Evolutionary conservation across 73 alveolate species (phyloP), one percentile per base, ranked within the genome.

Genomic region (Blepharisma japonicum): DNA sequence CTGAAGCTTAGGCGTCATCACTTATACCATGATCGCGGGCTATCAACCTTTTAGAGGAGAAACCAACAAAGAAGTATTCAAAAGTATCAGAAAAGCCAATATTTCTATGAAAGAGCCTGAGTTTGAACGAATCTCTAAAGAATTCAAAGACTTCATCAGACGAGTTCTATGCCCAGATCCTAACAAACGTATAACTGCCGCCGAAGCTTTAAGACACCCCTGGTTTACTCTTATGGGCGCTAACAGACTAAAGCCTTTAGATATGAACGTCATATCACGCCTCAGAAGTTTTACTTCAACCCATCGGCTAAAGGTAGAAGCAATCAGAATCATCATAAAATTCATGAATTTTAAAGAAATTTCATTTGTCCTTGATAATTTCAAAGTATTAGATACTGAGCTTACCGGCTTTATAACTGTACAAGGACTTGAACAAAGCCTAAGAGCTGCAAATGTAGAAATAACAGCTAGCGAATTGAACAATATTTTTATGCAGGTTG

Each of bases 1-100:
- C 39, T 86, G 92, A 88, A 79, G 89, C 81, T 82, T 87, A 6
- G 92, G 92, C 7, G 92, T 86, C 2, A 86, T 87, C 67, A 68
- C 79, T 67, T 86, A 86, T 81, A 81, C 77, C 76, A 86, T 86
- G 92, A 55, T 86, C 54, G 79, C 82, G n/a, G 92, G 92, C 7
- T 84, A 51, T 5, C 89, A 79, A 42, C 92, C 92, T 25, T 86
- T 86, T 86, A 71, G 76, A 49, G 92, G 89, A 14, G 79, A 68
- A 45, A 78, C 81, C 68, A 79, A 78, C 27, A 21, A 46, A 71
- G 92, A 86, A 81, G 77, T 71, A 0, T 71, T 71, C 46, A 18
- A 14, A 61, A 61, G 46, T 2, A 61, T 61, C 74, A 14, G 23
- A 61, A 61, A 61, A 20, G 38, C 74, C 39, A 25, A 61, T n/a